Conservation (phyloP, 1,139 yeast species). For the Arxiozyma bovina region DNA sequence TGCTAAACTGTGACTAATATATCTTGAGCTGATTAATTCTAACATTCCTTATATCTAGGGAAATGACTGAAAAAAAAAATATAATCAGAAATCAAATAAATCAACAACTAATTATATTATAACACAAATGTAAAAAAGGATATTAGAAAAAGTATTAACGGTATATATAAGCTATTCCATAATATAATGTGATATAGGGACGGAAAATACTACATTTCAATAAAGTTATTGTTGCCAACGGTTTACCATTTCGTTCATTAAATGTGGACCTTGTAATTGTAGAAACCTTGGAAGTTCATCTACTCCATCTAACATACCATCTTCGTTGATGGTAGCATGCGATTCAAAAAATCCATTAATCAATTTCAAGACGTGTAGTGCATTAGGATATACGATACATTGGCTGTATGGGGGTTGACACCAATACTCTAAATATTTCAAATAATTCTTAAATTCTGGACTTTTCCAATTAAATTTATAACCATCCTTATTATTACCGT, state of each 20-base stretch:
- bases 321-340: constrained; percentile 22
- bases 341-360: constrained; percentile 35
- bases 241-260: constrained; percentile 69
- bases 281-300: constrained; percentile 47
- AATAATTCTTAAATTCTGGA: constrained; percentile 45
- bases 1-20: neutral
- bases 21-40: neutral
- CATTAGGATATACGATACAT: constrained; percentile 63
- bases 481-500: neutral
- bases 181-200: too few species aligned
- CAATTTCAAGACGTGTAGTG: constrained; percentile 51
- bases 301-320: constrained; percentile 29
- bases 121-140: neutral
- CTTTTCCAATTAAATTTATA: constrained; percentile 34
- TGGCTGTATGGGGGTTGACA: constrained; percentile 54
- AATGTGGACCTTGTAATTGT: constrained; percentile 50
- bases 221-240: constrained; percentile 46
- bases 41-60: neutral
- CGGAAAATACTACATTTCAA: constrained; percentile 18
- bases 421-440: constrained; percentile 64
- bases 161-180: neutral
- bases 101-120: too few species aligned
- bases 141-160: too few species aligned
- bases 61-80: too few species aligned
- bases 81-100: too few species aligned